Conservation (phyloP, 257 asterid species). For the Capsicum rhomboideum region DNA sequence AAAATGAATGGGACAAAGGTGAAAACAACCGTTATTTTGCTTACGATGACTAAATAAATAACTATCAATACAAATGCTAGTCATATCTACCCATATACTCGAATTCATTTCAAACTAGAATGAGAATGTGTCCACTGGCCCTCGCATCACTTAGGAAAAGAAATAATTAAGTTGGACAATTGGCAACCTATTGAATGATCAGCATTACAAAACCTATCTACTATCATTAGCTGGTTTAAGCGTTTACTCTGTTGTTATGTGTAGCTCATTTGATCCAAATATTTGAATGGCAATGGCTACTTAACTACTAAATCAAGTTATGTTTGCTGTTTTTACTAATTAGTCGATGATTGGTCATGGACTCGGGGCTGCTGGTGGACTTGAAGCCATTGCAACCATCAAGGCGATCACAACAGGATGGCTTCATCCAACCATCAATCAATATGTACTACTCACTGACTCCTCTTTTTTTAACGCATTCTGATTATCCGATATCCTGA, state of each 20-base stretch:
- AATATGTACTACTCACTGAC: slow-evolving; percentile 34
- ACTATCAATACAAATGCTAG: background rate
- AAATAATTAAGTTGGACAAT: background rate
- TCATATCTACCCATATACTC: background rate
- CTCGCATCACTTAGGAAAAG: background rate
- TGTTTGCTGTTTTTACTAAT: background rate
- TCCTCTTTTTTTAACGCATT: background rate
- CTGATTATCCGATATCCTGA: background rate
- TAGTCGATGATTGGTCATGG: slow-evolving; percentile 96
- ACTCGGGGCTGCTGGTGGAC: slow-evolving; percentile 87
- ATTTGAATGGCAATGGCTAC: background rate
- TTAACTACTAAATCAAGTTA: background rate
- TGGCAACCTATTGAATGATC: background rate
- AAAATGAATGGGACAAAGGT: slow-evolving; percentile 76
- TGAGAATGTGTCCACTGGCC: background rate
- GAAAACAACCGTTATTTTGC: background rate
- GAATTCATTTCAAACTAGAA: background rate
- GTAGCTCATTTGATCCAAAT: background rate
- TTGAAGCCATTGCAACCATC: slow-evolving; percentile 86
- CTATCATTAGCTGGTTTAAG: background rate
- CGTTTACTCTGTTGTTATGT: background rate
- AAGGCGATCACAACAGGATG: slow-evolving; percentile 88
- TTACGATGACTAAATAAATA: background rate
- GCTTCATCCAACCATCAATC: slow-evolving; percentile 88
- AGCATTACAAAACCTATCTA: background rate